Base-by-base conservation (phyloP, 805 yeast species). In the Brettanomyces custersianus region DNA sequence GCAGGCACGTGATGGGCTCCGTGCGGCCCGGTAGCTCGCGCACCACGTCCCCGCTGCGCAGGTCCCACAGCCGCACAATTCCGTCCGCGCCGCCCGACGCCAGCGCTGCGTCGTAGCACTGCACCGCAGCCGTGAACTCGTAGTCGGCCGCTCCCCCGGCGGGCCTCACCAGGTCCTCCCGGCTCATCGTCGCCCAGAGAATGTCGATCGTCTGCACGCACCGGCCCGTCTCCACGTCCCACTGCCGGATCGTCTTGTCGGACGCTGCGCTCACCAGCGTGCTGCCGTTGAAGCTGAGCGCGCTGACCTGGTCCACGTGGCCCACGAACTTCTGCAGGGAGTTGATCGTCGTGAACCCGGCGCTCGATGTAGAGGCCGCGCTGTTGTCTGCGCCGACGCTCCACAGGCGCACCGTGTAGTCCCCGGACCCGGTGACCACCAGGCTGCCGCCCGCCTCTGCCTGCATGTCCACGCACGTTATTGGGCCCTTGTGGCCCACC, bases 31-130 rank as follows among this genome's bases (percentile, higher is more conserved):
- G 59, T 16, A 79, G 54, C 10, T 75, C 64, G 42, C 80, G 59
- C 30, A 75, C 73, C 13, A 77, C 77, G 43, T 74, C 79, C 4
- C 86, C 86, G 18, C 74, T 63, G 47, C 92, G 65, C 41, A 81
- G 55, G 57, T 81, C 92, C 88, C 90, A 81, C 17, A 81, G 58
- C 36, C 92, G 59, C 2, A 81, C 85, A 5, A 76, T 54, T 1
- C 90, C 90, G 54, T 81, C 90, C 13, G 74, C 74, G 0, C 87
- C 77, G 34, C 90, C 92, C 0, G 86, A 74, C 0, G 90, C 90
- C 43, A 81, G 58, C 0, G 88, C 90, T 0, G 85, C 83, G 47
- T 79, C 85, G 47, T 66, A 75, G 40, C 81, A 75, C 52, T 81
- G 88, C 23, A 81, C 51, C 0, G 83, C 78, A 0, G 83, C 80